Evolutionary conservation across 1,284 basidiomycete species (phyloP).

Genomic region (Stygiomarasmius scandens): DNA sequence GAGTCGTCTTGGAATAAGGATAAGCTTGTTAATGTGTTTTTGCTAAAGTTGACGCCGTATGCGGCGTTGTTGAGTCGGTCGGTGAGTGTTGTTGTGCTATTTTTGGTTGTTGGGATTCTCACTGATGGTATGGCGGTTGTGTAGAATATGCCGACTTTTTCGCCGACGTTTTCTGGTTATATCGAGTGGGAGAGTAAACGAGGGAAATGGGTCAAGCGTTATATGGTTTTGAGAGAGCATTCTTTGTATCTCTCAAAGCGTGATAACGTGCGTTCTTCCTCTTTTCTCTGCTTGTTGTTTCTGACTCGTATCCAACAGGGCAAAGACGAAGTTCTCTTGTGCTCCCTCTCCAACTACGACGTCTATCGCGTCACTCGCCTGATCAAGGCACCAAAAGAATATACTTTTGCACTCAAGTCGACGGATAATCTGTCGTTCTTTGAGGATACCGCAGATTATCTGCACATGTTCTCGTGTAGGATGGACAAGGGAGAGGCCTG

Average conservation of each 20-base stretch:
- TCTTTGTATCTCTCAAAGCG: constrained; percentile 85
- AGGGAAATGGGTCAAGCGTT: constrained; percentile 92
- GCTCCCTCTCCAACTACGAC: constrained; percentile 84
- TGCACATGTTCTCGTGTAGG: constrained; percentile 79
- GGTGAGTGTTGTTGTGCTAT: constrained; percentile 42
- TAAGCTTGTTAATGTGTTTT: constrained; percentile 74
- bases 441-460: constrained; percentile 82
- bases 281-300: constrained; percentile 6
- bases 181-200: constrained; percentile 86
- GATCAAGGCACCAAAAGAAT: constrained; percentile 77
- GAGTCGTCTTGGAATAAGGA: constrained; percentile 84
- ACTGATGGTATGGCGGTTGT: constrained; percentile 15
- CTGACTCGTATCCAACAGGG: constrained; percentile 47
- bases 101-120: constrained; percentile 8
- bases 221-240: constrained; percentile 83
- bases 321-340: constrained; percentile 81
- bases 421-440: constrained; percentile 84
- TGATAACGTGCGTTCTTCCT: constrained; percentile 62
- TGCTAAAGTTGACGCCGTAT: constrained; percentile 73
- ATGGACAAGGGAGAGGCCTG: constrained; percentile 68
- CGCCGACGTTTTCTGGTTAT: constrained; percentile 72
- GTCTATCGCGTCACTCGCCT: constrained; percentile 74
- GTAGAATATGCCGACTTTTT: constrained; percentile 70
- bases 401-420: constrained; percentile 84
- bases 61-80: constrained; percentile 58